Percentiles rank a stretch among this genome's conserved stretches.
phyloP scores from a whole-genome alignment of 192 early-diverging fungal species.

The Ambispora gerdemannii region DNA sequence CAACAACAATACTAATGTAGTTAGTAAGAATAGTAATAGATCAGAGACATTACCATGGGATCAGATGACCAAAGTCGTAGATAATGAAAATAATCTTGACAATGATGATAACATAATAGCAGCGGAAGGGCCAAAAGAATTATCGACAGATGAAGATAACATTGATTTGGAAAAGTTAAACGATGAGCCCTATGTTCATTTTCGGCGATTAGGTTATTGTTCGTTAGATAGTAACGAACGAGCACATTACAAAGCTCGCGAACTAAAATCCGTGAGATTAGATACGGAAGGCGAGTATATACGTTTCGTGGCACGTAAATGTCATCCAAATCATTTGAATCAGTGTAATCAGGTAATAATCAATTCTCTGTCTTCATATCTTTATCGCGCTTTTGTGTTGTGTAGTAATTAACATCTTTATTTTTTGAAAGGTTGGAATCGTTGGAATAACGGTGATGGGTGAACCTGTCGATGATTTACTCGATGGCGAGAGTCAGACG shows the following conservation, averaged over 20 bases:
- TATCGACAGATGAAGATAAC: neutral
- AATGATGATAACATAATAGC: too few species aligned
- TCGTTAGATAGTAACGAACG: conserved; percentile 60
- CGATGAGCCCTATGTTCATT: conserved; percentile 37
- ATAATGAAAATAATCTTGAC: conserved; percentile 6
- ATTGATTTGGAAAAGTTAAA: conserved; percentile 13
- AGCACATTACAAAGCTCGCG: conserved; percentile 62
- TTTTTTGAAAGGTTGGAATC: conserved; percentile 54
- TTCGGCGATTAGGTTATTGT: conserved; percentile 49
- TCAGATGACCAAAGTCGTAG: conserved; percentile 23
- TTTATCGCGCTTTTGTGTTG: neutral
- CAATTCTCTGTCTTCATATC: neutral
- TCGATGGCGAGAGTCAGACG: conserved; percentile 24
- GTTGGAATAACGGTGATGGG: conserved; percentile 62
- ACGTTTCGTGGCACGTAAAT: conserved; percentile 64
- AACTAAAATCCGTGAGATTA: conserved; percentile 74
- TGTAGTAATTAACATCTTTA: neutral
- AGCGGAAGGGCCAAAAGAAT: neutral
- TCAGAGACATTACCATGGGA: conserved; percentile 22
- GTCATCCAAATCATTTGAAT: conserved; percentile 69
- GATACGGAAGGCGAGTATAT: conserved; percentile 65
- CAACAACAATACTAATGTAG: conserved; percentile 2
- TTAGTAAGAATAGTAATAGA: too few species aligned
- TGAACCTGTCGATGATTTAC: conserved; percentile 39
- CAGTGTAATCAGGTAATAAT: conserved; percentile 68